Percentiles rank a stretch among this genome's conserved stretches.
Conservation (phyloP, 805 yeast genomes). For the Limtongia smithiae region DNA sequence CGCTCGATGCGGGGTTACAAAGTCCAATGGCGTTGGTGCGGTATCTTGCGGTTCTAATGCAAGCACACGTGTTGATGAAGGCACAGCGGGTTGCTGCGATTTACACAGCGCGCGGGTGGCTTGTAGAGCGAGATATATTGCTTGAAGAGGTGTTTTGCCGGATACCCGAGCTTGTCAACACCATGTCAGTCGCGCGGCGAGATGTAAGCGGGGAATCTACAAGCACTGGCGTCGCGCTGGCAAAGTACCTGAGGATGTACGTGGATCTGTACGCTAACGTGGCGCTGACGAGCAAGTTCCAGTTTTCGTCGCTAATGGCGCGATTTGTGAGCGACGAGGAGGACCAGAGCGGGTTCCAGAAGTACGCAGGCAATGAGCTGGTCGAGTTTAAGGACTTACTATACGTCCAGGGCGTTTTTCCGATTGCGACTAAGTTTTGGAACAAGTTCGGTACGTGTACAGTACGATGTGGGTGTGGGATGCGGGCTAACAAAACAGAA, state of each 20-base stretch:
- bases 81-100: conserved; percentile 42
- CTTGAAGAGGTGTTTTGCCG: conserved; percentile 37
- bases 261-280: conserved; percentile 6
- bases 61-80: conserved; percentile 54
- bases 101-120: conserved; percentile 45
- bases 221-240: conserved; percentile 2
- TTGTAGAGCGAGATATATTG: conserved; percentile 37
- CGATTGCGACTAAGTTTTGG: conserved; percentile 75
- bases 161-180: conserved; percentile 37
- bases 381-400: conserved; percentile 41
- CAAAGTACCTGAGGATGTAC: conserved; percentile 12
- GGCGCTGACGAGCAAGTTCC: conserved; percentile 4
- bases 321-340: conserved; percentile 1
- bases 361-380: neutral
- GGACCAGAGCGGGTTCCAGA: neutral
- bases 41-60: conserved; percentile 61
- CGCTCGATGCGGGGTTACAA: conserved; percentile 58
- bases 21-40: conserved; percentile 47
- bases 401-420: conserved; percentile 54
- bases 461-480: neutral
- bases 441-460: conserved; percentile 38
- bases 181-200: conserved; percentile 9
- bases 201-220: neutral
- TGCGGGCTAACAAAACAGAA: too few species aligned
- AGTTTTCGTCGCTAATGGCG: conserved; percentile 7